Conservation (phyloP, 176 grass and related monocot genomes). For the Carex parvula region DNA sequence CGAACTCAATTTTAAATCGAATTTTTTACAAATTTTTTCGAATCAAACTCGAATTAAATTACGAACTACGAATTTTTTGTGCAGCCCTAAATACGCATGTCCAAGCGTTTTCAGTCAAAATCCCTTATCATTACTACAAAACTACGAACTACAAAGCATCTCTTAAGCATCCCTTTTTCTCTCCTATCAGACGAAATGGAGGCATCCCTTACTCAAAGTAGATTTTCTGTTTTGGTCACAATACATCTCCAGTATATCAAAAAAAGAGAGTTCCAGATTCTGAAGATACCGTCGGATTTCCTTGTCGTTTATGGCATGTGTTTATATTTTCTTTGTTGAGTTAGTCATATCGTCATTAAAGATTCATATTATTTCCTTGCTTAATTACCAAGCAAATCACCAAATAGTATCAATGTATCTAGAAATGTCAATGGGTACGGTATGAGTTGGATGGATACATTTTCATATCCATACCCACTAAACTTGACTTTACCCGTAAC, state of each 20-base stretch:
- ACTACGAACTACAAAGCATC: background rate
- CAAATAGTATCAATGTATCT: background rate
- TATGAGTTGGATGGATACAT: no score
- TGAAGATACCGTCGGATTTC: background rate
- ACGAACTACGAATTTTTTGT: no score
- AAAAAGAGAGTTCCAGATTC: background rate
- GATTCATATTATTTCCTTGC: background rate
- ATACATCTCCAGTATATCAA: background rate
- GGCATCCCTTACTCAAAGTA: background rate
- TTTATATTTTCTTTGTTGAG: background rate
- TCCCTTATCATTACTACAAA: background rate
- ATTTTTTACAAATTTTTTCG: no score
- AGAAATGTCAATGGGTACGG: no score
- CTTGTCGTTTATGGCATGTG: background rate
- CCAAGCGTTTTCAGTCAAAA: background rate
- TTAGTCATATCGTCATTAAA: background rate
- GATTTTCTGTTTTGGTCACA: background rate
- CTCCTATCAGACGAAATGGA: background rate
- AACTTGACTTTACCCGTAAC: rapidly evolving
- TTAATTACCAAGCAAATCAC: conserved; percentile 7
- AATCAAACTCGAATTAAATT: no score
- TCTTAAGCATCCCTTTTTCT: background rate
- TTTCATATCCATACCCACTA: no score
- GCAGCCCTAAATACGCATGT: no score
- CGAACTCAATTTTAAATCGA: no score